Evolutionary conservation across 2,329 filamentous ascomycete species (phyloP), one percentile per base, ranked within the genome.

Genomic region (Colletotrichum euphorbiae): DNA sequence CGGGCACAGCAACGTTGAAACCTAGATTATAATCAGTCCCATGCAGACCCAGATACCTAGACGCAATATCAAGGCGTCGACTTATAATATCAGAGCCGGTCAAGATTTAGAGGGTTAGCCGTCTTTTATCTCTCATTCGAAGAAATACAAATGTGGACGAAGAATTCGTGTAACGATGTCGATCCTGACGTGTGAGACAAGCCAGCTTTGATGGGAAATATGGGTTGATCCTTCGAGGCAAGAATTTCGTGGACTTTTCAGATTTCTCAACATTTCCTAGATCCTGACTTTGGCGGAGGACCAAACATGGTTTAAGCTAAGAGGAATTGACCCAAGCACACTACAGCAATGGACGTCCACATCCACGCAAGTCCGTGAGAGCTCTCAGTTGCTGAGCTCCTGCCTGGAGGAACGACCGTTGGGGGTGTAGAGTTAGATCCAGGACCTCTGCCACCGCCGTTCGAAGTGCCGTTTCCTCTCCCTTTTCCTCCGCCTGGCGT

Each of bases 291-390:
- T 28, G 28, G 28, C 28, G 28, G 2, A 8, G 6, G 45, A 38
- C 17, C 12, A 38, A 4, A 38, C 11, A 38, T 12, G 12, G 21
- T 28, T 59, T n/a, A 68, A 50, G 54, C 61, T 46, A 68, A 7
- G 13, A 68, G 15, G 8, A 50, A 65, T 3, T 65, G 65, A 8
- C 65, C 65, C 13, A 59, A 5, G 17, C 61, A 68, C 33, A 65
- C 65, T 2, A 68, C 46, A 3, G 42, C 46, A n/a, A 43, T 42
- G 31, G 54, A 50, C 2, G 65, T 38, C 65, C 62, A 24, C 12
- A 65, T 21, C 40, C 54, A 62, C 3, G 46, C 42, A 12, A 68
- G 11, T 0, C 61, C 54, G 9, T 54, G 36, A 4, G 13, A 31
- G 15, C 12, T n/a, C 17, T 40, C 50, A 1, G 54, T 15, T 5